These are phyloP conservation scores for Aspergillus sp. DNA, from an alignment of 2,329 filamentous ascomycete species.

Conservation along the genomic window DNA sequence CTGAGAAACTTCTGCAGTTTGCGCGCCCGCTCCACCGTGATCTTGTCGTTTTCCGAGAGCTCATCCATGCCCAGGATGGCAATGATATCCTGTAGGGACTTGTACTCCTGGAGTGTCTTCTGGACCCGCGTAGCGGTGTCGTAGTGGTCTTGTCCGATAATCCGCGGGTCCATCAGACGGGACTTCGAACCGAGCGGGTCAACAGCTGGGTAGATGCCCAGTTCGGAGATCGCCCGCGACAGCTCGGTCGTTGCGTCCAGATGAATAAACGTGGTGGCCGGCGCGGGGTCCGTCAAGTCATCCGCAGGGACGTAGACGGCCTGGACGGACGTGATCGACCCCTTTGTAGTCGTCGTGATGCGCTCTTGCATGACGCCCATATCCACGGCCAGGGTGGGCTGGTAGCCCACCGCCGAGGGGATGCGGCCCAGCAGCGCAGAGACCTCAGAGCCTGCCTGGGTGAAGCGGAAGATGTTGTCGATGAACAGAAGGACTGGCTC, in stretches of 20 bases:
- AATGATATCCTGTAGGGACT: slow-evolving; percentile 99
- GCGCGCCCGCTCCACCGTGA: slow-evolving; percentile 99
- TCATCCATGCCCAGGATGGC: slow-evolving; percentile 99
- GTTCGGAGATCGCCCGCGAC: slow-evolving; percentile 99
- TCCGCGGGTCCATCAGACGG: slow-evolving; percentile 98
- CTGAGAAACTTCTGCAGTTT: slow-evolving; percentile 99
- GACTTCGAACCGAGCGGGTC: slow-evolving; percentile 99
- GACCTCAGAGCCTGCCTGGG: slow-evolving; percentile 99
- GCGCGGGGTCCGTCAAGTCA: slow-evolving; percentile 99
- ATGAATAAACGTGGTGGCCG: slow-evolving; percentile 98
- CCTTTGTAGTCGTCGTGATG: slow-evolving; percentile 99
- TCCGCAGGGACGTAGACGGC: slow-evolving; percentile 99
- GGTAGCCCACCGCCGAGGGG: slow-evolving; percentile 99
- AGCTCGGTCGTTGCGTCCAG: slow-evolving; percentile 99
- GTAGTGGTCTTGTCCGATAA: slow-evolving; percentile 98
- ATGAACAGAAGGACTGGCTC: slow-evolving; percentile 99
- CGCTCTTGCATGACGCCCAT: slow-evolving; percentile 99
- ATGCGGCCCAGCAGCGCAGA: slow-evolving; percentile 99
- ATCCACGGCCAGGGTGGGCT: slow-evolving; percentile 95
- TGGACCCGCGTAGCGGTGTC: slow-evolving; percentile 89
- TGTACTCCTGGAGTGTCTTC: slow-evolving; percentile 99
- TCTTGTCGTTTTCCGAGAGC: slow-evolving; percentile 97
- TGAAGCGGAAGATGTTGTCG: slow-evolving; percentile 99
- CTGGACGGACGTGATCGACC: slow-evolving; percentile 99
- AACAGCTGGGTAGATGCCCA: slow-evolving; percentile 99